Evolutionary conservation across 805 yeast genomes (phyloP), one percentile per base, ranked within the genome.

Genomic region (Ascoidea tarda): DNA sequence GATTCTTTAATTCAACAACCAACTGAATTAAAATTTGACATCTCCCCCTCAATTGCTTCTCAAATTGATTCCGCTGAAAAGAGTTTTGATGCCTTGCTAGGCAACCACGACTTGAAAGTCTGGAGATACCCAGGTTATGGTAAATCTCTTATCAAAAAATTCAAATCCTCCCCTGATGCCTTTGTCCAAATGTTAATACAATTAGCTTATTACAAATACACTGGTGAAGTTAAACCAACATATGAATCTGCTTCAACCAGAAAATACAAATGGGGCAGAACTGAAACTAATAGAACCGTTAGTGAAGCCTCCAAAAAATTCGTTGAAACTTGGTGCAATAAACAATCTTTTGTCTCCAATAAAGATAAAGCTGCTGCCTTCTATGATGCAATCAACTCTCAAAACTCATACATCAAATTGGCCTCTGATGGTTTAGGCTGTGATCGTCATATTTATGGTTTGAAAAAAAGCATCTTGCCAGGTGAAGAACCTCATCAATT

Each of bases 171-270:
- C 1, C 99, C 99, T 32, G 99, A 91, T 67, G 96, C 96, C 1
- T 91, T 77, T 64, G 79, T 87, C 51, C 99, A 91, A 69, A 83
- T 90, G 82, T 65, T 89, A 60, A 79, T 91, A 63, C 99, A 91
- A 74, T 75, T 93, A 57, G 96, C 96, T 16, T 84, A 88, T 68
- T 91, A 72, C 73, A 89, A 88, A 69, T 73, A 81, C 69, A 76
- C 87, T 46, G 95, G 96, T 28, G 78, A 76, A 52, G 73, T 80
- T 52, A 77, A 91, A 63, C 96, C 97, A 57, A 91, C 97, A 10
- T 91, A 91, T 69, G 99, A 91, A 69, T 83, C 96, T 51, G 96
- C 97, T 2, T 87, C 98, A 21, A 91, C 97, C 1, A 81, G 98
- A 68, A 83, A 80, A 65, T 91, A 75, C 68, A 84, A 80, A 63